These are phyloP conservation scores for Entomortierella beljakovae DNA, from an alignment of 192 early-diverging fungal species.

Conservation along the genomic window DNA sequence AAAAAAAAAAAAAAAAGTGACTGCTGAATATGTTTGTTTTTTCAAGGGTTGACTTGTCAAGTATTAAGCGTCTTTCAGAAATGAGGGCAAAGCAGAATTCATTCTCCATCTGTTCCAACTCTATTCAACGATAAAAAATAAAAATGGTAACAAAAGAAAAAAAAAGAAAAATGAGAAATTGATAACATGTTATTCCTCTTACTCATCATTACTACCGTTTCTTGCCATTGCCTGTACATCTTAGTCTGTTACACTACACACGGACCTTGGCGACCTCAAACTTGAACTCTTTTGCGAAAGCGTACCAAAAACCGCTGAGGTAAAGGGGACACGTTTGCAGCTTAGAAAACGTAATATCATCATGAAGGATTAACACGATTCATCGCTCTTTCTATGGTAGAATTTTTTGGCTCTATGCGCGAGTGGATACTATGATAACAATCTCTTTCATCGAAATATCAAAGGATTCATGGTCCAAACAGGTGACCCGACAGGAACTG, in stretches of 20 bases:
- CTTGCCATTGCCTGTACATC: background rate
- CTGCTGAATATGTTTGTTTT: conserved; percentile 29
- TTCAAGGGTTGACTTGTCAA: too few species aligned
- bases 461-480: conserved; percentile 91
- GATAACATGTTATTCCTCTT: too few species aligned
- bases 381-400: conserved; percentile 39
- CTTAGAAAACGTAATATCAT: too few species aligned
- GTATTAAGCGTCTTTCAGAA: too few species aligned
- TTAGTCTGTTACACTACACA: conserved; percentile 90
- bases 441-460: conserved; percentile 88
- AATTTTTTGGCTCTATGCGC: conserved; percentile 98
- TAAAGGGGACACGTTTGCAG: conserved; percentile 34
- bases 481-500: conserved; percentile 88
- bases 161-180: too few species aligned
- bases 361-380: background rate
- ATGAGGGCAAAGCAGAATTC: conserved; percentile 3
- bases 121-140: too few species aligned
- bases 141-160: too few species aligned
- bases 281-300: conserved; percentile 94
- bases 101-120: too few species aligned
- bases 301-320: conserved; percentile 83
- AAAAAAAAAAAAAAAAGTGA: conserved; percentile 29
- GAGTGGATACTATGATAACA: conserved; percentile 91
- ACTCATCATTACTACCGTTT: background rate
- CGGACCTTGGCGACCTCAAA: conserved; percentile 94